Conservation (phyloP, 2,329 filamentous ascomycete genomes). For the Pseudocercospora pini-densiflorae region DNA sequence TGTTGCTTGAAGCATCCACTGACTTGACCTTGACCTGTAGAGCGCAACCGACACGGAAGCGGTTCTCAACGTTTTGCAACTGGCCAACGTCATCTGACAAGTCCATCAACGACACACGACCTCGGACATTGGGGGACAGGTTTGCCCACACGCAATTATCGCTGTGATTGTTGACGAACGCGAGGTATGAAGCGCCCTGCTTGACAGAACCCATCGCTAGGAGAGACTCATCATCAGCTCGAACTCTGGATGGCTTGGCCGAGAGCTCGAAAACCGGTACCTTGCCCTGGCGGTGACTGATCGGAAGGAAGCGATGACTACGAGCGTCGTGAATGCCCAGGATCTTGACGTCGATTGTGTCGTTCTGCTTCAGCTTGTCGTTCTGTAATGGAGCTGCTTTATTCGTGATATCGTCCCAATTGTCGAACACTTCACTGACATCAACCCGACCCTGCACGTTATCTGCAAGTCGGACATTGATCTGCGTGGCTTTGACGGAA, state of each 20-base stretch:
- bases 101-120: conserved; percentile 80
- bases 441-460: conserved; percentile 93
- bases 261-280: conserved; percentile 84
- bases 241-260: conserved; percentile 62
- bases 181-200: conserved; percentile 72
- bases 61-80: conserved; percentile 73
- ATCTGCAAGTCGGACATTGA: conserved; percentile 87
- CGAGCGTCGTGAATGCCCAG: conserved; percentile 88
- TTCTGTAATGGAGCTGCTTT: conserved; percentile 77
- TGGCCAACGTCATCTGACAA: conserved; percentile 84
- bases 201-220: conserved; percentile 75
- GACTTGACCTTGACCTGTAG: conserved; percentile 77
- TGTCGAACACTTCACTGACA: conserved; percentile 86
- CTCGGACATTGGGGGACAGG: conserved; percentile 83
- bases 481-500: conserved; percentile 87
- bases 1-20: conserved; percentile 73
- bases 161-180: conserved; percentile 88
- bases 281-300: conserved; percentile 82
- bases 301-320: conserved; percentile 88
- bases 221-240: conserved; percentile 57
- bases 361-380: conserved; percentile 67
- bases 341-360: conserved; percentile 74
- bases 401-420: conserved; percentile 83
- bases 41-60: conserved; percentile 90
- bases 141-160: conserved; percentile 87